Evolutionary conservation across 1,284 basidiomycete species (phyloP).

Genomic region (Psilocybe mexicana): DNA sequence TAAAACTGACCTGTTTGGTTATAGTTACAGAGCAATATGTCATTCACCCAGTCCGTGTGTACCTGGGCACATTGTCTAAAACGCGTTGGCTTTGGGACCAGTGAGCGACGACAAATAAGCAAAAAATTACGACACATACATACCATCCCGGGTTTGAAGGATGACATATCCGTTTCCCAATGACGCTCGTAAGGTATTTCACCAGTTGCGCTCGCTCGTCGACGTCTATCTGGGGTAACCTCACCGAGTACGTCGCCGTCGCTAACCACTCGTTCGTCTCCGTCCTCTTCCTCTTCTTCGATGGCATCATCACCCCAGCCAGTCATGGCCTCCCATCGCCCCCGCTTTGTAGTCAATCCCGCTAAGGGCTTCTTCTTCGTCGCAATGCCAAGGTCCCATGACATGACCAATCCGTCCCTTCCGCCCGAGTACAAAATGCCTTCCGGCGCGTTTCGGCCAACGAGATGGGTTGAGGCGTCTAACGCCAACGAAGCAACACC

Average conservation of each 20-base stretch:
- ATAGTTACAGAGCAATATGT: slow-evolving; percentile 88
- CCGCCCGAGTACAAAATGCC: slow-evolving; percentile 95
- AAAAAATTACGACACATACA: slow-evolving; percentile 25
- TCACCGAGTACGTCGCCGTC: slow-evolving; percentile 79
- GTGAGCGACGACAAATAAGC: slow-evolving; percentile 7
- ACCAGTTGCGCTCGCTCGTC: slow-evolving; percentile 31
- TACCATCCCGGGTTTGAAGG: slow-evolving; percentile 49
- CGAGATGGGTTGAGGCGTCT: slow-evolving; percentile 79
- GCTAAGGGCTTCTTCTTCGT: slow-evolving; percentile 43
- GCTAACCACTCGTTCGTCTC: slow-evolving; percentile 44
- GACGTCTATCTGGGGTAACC: slow-evolving; percentile 47
- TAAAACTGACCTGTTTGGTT: slow-evolving; percentile 78
- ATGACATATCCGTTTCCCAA: slow-evolving; percentile 74
- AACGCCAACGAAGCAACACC: slow-evolving; percentile 85
- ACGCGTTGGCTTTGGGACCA: slow-evolving; percentile 43
- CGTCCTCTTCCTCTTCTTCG: slow-evolving; percentile 61
- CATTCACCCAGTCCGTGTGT: slow-evolving; percentile 97
- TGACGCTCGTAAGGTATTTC: slow-evolving; percentile 65
- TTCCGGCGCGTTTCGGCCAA: slow-evolving; percentile 63
- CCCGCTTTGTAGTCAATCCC: slow-evolving; percentile 32
- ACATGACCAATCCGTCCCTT: slow-evolving; percentile 87
- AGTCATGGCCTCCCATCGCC: slow-evolving; percentile 74
- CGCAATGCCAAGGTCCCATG: slow-evolving; percentile 86
- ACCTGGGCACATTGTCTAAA: slow-evolving; percentile 86
- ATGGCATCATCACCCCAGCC: slow-evolving; percentile 76